Evolutionary conservation across 2,329 filamentous ascomycete species (phyloP).

Genomic region (Pseudopithomyces maydicus): DNA sequence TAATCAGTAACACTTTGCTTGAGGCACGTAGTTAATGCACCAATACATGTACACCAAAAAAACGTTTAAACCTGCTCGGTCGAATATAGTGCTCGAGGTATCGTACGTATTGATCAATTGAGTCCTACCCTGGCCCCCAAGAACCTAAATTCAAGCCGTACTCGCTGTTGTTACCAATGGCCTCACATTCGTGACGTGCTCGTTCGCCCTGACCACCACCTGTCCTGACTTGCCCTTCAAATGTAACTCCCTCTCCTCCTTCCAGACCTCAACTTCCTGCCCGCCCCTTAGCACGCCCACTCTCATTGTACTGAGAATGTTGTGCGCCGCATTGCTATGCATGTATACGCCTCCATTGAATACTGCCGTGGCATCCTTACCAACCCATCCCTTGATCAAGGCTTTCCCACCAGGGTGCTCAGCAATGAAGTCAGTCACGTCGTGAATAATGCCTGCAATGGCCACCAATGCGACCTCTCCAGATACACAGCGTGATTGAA

Average conservation of each 20-base stretch:
- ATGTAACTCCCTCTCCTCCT: conserved; percentile 46
- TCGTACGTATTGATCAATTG: too few relatives aligned
- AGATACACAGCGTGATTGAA: conserved; percentile 29
- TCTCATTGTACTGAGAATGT: conserved; percentile 46
- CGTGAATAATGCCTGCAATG: conserved; percentile 46
- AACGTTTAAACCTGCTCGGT: too few relatives aligned
- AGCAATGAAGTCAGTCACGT: conserved; percentile 41
- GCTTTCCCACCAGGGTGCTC: conserved; percentile 47
- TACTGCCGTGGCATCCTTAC: conserved; percentile 47
- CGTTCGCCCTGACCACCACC: conserved; percentile 78
- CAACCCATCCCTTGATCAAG: conserved; percentile 41
- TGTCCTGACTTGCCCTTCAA: conserved; percentile 77
- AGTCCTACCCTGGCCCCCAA: too few relatives aligned
- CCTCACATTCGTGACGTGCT: conserved; percentile 78
- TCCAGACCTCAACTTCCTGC: conserved; percentile 49
- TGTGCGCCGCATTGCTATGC: conserved; percentile 48
- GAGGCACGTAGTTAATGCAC: too few relatives aligned
- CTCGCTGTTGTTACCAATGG: conserved; percentile 78
- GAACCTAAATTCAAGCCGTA: conserved; percentile 62
- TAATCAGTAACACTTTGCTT: too few relatives aligned
- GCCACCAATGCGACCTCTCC: conserved; percentile 41
- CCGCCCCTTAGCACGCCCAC: conserved; percentile 46
- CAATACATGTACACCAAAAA: too few relatives aligned
- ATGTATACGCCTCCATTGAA: conserved; percentile 49
- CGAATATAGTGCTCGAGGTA: too few relatives aligned